A percentile compares a stretch with the other conserved stretches of the same genome.
phyloP scores from a whole-genome alignment of 306 rosid genomes.

The Prunus armeniaca region DNA sequence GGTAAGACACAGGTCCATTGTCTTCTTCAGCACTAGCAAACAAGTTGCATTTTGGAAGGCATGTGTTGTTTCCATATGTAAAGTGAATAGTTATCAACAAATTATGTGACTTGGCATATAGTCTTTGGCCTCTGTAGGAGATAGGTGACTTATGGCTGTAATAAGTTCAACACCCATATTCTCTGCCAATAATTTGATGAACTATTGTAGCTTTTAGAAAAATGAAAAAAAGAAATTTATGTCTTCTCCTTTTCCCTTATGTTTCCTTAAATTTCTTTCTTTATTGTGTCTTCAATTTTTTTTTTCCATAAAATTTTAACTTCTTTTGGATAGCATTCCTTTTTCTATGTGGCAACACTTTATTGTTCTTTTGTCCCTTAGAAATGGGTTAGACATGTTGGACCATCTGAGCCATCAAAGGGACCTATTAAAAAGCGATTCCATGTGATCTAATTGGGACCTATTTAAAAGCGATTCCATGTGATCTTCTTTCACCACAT shows the following conservation, averaged over 20 bases:
- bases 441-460: neutral
- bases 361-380: neutral
- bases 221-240: neutral
- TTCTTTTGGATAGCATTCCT: too few relatives aligned
- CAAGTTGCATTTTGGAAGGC: neutral
- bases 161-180: neutral
- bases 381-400: neutral
- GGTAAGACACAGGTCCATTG: neutral
- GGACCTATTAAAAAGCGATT: neutral
- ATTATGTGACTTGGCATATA: constrained; percentile 3
- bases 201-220: neutral
- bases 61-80: neutral
- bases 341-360: neutral
- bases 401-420: constrained; percentile 9
- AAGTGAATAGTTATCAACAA: neutral
- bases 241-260: neutral
- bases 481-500: neutral
- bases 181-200: neutral
- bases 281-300: neutral
- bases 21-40: neutral
- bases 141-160: constrained; percentile 8
- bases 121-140: neutral
- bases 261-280: neutral
- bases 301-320: neutral
- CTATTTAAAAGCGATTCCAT: neutral